These are phyloP conservation scores for Pachyrhizus erosus DNA, from an alignment of 306 rosid genomes.

Conservation along the genomic window DNA sequence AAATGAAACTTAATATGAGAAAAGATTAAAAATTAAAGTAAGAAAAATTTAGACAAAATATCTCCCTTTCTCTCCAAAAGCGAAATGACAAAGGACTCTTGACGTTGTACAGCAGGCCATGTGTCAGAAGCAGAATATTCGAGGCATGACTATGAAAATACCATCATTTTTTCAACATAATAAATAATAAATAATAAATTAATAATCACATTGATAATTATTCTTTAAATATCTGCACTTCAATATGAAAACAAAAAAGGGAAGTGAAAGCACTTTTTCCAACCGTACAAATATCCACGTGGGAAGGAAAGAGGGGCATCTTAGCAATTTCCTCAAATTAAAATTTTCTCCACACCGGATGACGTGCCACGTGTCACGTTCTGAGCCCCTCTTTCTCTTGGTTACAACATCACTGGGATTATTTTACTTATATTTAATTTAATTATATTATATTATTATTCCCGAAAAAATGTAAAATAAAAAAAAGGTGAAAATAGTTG, in stretches of 20 bases:
- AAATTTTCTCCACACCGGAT: constrained; percentile 13
- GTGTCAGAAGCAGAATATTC: constrained; percentile 44
- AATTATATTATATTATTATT: too few relatives aligned
- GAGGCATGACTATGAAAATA: constrained; percentile 35
- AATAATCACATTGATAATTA: not conserved
- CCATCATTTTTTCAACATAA: not conserved
- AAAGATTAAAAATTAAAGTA: too few relatives aligned
- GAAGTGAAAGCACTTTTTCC: not conserved
- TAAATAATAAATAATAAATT: not conserved
- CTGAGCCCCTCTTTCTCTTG: constrained; percentile 53
- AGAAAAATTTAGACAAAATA: not conserved
- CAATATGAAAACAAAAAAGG: not conserved
- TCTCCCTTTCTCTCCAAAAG: not conserved
- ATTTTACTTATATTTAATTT: too few relatives aligned
- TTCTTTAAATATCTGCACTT: not conserved
- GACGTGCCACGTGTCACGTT: constrained; percentile 66
- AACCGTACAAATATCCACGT: not conserved
- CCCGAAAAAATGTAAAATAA: not conserved
- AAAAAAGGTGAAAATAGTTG: constrained; percentile 21
- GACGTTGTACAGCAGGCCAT: constrained; percentile 10
- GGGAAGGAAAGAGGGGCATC: not conserved
- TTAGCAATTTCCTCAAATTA: not conserved
- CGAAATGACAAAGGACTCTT: constrained; percentile 28
- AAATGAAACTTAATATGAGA: too few relatives aligned
- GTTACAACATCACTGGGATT: not conserved